phyloP scores from a whole-genome alignment of 768 basidiomycete genomes.

The Mycena galopus region DNA sequence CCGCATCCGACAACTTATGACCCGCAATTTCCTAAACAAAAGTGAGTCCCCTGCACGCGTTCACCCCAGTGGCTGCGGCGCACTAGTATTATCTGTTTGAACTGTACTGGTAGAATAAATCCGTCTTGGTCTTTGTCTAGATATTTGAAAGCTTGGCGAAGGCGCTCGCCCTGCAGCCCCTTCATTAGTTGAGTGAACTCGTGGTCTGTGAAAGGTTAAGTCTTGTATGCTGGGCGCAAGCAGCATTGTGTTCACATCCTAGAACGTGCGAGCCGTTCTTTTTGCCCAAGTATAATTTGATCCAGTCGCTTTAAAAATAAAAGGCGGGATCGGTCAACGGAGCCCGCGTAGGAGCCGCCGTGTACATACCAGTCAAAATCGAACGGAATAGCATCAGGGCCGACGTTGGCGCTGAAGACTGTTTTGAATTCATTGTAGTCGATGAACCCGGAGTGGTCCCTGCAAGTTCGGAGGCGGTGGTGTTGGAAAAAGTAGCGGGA shows the following conservation, averaged over 20 bases:
- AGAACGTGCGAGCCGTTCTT: conserved; percentile 91
- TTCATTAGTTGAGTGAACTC: conserved; percentile 99
- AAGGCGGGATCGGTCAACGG: conserved; percentile 2
- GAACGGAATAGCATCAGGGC: conserved; percentile 88
- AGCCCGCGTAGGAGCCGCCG: neutral
- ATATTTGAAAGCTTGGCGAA: conserved; percentile 95
- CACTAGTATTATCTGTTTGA: conserved; percentile 95
- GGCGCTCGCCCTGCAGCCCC: conserved; percentile 95
- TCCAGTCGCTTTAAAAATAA: conserved; percentile 79
- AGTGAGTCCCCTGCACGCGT: neutral
- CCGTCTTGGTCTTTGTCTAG: conserved; percentile 93
- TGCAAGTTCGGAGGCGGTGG: conserved; percentile 46
- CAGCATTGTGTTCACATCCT: conserved; percentile 72
- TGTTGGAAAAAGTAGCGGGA: conserved; percentile 8
- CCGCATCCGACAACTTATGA: conserved; percentile 95
- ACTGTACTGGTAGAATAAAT: conserved; percentile 93
- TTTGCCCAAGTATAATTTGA: conserved; percentile 95
- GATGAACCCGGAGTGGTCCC: conserved; percentile 93
- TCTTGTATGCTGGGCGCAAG: conserved; percentile 25
- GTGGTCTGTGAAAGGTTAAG: conserved; percentile 67
- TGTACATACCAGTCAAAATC: conserved; percentile 87
- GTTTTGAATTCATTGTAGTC: conserved; percentile 95
- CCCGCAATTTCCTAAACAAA: conserved; percentile 87
- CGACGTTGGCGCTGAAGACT: conserved; percentile 87
- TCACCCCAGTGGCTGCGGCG: conserved; percentile 43